Base-by-base conservation (phyloP, 2,329 filamentous ascomycete species). In the Metarhizium rileyi region DNA sequence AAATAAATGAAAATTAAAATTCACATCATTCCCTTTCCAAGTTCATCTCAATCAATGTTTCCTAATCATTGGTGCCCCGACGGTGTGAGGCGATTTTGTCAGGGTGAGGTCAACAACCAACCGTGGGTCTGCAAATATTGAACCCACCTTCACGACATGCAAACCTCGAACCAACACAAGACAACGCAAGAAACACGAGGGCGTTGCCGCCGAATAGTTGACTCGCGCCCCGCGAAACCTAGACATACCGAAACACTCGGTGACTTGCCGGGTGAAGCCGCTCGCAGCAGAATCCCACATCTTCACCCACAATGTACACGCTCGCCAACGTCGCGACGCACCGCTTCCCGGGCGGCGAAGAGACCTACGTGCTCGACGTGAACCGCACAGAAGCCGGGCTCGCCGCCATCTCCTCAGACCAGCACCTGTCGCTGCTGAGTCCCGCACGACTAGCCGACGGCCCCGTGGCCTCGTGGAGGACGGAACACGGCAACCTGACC, bases 401-500 rank as follows among this genome's bases (percentile, higher is more conserved):
- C 38, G 80, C 78, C 2, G 75, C 79, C 16, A 84, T 86, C 50
- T 78, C 82, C 3, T 87, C 86, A 0, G 83, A 89, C 66, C 80
- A 87, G 65, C 75, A 72, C n/a, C 70, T 90, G 20, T 76, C 79
- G 26, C 66, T 87, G 18, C 76, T 90, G 55, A 76, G 86, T 61
- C 76, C 83, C 0, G 55, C 69, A 1, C 74, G 72, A 23, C 69
- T 90, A 23, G 71, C 71, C 48, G 62, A 70, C 3, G 72, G 77
- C 0, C 74, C 77, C 3, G 56, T 75, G 25, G 69, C 75, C 26
- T 69, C 70, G 46, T 66, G 80, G 44, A 61, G 64, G 33, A 77
- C 76, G 9, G 69, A 73, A 28, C 81, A 86, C 55, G 72, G 75
- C 5, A 84, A 84, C 53, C 69, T 88, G 56, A 83, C 81, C 14